A percentile compares a stretch with the other conserved stretches of the same genome.
phyloP scores from a whole-genome alignment of 176 grass and related monocot species.

The Triticum timopheevii region DNA sequence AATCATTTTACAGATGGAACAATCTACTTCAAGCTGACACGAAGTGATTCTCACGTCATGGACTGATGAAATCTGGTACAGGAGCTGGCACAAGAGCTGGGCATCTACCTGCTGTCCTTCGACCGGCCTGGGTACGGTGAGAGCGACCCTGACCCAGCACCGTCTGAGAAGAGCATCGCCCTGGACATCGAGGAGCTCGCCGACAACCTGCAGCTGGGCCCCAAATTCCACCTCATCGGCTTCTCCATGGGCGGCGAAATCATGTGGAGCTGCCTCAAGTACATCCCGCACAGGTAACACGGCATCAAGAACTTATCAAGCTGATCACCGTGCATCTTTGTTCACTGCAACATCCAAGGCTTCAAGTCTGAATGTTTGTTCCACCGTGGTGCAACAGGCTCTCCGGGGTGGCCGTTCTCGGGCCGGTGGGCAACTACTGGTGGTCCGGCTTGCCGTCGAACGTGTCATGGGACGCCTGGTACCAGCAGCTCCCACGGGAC shows the following conservation, averaged over 20 bases:
- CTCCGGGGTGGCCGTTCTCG: constrained; percentile 53
- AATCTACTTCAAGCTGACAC: not conserved
- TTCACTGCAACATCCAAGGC: not conserved
- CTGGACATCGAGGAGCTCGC: constrained; percentile 72
- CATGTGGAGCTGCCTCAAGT: constrained; percentile 75
- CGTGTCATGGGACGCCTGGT: constrained; percentile 53
- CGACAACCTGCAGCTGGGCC: constrained; percentile 59
- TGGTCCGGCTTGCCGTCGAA: constrained; percentile 75
- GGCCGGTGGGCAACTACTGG: constrained; percentile 75
- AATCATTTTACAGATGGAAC: not conserved
- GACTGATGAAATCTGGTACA: constrained; percentile 20
- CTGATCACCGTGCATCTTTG: not conserved
- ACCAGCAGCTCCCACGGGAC: constrained; percentile 62
- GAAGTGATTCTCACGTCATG: not conserved
- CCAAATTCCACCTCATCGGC: constrained; percentile 63
- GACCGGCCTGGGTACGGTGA: constrained; percentile 80
- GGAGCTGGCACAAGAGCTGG: constrained; percentile 61
- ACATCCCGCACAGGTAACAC: constrained; percentile 67
- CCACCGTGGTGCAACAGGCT: constrained; percentile 42
- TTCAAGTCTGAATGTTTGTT: not conserved
- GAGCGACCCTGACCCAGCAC: constrained; percentile 62
- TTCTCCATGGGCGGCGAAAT: constrained; percentile 73
- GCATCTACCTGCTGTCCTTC: constrained; percentile 64
- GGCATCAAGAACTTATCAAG: not conserved
- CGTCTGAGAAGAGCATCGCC: constrained; percentile 49